These are phyloP conservation scores for Colletotrichum gloeosporioides DNA, from an alignment of 2,329 filamentous ascomycete species.

Conservation along the genomic window DNA sequence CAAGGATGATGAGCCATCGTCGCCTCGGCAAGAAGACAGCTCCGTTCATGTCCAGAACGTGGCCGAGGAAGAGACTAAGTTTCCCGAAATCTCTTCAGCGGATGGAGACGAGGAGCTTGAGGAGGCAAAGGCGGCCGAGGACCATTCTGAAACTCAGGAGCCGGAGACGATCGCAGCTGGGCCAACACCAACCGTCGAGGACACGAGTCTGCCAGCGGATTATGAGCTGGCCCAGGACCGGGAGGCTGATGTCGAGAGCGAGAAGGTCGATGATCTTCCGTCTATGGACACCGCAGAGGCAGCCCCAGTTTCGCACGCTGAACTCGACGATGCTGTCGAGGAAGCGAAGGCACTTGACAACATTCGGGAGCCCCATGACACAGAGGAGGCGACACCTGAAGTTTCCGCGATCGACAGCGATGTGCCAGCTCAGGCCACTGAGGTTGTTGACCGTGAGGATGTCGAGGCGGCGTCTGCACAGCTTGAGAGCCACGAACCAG, in stretches of 20 bases:
- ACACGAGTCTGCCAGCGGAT: neutral
- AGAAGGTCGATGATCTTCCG: neutral
- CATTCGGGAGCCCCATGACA: neutral
- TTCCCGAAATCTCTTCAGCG: neutral
- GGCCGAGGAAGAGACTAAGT: neutral
- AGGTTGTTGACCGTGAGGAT: neutral
- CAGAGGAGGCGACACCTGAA: neutral
- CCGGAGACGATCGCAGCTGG: neutral
- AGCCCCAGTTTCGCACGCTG: accelerated
- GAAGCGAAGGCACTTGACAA: neutral
- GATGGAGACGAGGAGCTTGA: neutral
- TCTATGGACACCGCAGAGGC: neutral
- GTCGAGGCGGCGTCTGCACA: neutral
- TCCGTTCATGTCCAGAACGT: neutral
- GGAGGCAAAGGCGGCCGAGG: neutral
- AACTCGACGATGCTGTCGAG: neutral
- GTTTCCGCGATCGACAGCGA: neutral
- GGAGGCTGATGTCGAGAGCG: neutral
- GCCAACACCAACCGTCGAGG: neutral
- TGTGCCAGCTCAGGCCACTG: neutral
- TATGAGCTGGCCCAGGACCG: neutral
- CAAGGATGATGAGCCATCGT: neutral
- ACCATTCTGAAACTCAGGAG: neutral
- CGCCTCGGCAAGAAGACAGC: neutral
- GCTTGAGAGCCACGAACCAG: neutral